These are phyloP conservation scores for Oenanthe javanica DNA, from an alignment of 140 eudicot genomes.

Conservation along the genomic window DNA sequence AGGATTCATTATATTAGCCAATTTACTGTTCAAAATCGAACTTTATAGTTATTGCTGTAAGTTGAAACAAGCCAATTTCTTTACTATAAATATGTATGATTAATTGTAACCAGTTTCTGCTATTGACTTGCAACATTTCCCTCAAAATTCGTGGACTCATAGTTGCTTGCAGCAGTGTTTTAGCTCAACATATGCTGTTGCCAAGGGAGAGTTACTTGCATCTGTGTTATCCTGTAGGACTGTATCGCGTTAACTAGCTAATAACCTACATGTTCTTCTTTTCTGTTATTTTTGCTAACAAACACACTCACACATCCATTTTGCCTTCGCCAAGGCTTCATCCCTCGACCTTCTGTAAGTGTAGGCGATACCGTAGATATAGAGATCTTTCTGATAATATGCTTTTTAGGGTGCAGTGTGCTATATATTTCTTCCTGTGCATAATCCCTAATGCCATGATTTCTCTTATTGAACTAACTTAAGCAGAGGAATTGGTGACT, in stretches of 20 bases:
- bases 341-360: no score
- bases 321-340: no score
- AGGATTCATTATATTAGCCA: background rate
- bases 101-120: background rate
- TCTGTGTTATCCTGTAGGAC: background rate
- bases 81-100: background rate
- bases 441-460: background rate
- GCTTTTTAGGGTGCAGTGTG: background rate
- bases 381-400: no score
- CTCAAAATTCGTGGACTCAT: background rate
- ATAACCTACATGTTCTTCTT: background rate
- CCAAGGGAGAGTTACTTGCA: background rate
- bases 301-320: no score
- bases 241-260: background rate
- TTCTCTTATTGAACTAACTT: slow-evolving; percentile 7
- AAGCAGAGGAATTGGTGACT: slow-evolving; percentile 60
- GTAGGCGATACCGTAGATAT: no score
- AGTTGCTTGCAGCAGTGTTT: background rate
- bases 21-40: background rate
- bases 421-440: background rate
- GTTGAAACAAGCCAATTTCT: background rate
- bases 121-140: background rate
- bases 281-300: no score
- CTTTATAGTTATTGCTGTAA: background rate
- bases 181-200: background rate